Conservation (phyloP, 768 basidiomycete species). For the Mycena leptocephala region DNA sequence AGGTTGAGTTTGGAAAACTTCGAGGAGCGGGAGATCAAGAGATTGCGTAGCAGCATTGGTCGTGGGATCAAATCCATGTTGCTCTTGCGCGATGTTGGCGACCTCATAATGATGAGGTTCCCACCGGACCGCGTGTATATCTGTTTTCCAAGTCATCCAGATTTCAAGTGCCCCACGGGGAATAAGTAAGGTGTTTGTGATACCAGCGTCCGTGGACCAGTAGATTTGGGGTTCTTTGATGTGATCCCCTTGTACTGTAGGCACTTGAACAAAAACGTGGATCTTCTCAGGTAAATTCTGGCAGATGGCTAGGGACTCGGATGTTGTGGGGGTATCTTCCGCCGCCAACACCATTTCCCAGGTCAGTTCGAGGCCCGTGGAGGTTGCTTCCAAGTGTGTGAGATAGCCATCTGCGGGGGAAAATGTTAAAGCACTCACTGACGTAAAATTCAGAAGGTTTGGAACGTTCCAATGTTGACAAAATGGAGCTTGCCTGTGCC, state of each 20-base stretch:
- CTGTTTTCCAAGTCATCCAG: not conserved
- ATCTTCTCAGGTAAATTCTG: not conserved
- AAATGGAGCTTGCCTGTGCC: not conserved
- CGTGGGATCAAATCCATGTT: not conserved
- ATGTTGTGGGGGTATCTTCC: not conserved
- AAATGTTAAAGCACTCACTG: not conserved
- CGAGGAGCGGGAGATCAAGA: not conserved
- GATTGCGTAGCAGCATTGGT: not conserved
- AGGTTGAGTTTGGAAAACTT: too few relatives aligned
- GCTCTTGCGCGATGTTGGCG: not conserved
- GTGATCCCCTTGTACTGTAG: not conserved
- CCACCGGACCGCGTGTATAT: not conserved
- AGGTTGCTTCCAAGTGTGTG: not conserved
- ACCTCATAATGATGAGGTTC: conserved; percentile 3
- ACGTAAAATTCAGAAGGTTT: not conserved
- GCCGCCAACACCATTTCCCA: not conserved
- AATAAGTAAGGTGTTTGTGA: not conserved
- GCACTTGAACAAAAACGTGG: not conserved
- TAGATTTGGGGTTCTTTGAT: not conserved
- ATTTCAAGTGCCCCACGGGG: not conserved
- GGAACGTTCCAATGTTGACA: not conserved
- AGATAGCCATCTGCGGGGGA: too few relatives aligned
- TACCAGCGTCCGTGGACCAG: not conserved
- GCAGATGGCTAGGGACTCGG: not conserved
- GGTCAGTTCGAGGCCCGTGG: not conserved